Evolutionary conservation across 2,329 filamentous ascomycete species (phyloP), one percentile per base, ranked within the genome.

Genomic region (Claviceps sorghi): DNA sequence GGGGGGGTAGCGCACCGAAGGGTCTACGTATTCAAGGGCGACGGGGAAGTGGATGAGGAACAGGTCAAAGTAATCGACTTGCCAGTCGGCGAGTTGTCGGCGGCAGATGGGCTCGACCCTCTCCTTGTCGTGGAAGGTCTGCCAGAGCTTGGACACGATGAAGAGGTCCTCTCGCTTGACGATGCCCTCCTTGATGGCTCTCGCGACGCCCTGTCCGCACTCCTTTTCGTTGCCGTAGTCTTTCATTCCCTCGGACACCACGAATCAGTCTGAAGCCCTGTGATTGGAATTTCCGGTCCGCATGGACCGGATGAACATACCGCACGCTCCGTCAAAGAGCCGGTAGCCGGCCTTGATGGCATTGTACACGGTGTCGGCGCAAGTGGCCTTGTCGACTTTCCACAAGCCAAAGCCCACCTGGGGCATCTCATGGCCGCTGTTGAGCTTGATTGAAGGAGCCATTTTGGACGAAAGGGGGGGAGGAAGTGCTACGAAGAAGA

Each of bases 101-200:
- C 80, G 80, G 69, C 75, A 78, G 64, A 93, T 88, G 54, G 82
- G 82, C 69, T 84, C 80, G 56, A 91, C 86, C 60, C 78, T 77
- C 60, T 91, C 83, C 60, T 76, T 76, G 62, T 91, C 84, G 75
- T 95, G 88, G 79, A 89, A 95, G 59, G 83, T 83, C 74, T 91
- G 89, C 88, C 89, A 95, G 54, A 95, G 83, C 76, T 95, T 95
- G 69, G 84, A 88, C 58, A 90, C 86, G 65, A 95, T 82, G 79
- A 95, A 95, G 65, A 95, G 84, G 26, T 95, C 88, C 69, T 86
- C 81, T 55, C 87, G 84, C 74, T 83, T 88, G 60, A 90, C 86
- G 54, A 91, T 68, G 44, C 86, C 85, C 10, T 93, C 87, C 64
- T 84, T 78, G 70, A 93, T 88, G 62, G 87, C 87, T 59, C 84